Evolutionary conservation across 345 rosid genomes (phyloP), one percentile per base, ranked within the genome.

Genomic region (Heritiera fomes): DNA sequence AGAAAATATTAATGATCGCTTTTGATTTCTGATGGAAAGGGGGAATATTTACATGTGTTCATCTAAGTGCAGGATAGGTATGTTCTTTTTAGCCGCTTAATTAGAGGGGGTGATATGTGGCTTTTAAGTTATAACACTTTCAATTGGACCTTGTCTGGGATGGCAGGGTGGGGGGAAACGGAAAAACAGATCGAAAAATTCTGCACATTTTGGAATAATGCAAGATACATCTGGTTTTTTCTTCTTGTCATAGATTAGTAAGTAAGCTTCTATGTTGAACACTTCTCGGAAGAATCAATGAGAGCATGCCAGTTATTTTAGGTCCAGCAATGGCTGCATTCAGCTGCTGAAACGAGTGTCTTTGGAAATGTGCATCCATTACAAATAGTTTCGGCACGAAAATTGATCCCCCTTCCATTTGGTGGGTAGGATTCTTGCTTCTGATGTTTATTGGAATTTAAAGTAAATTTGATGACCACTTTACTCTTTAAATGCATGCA

Each of bases 311-410:
- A 34, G 13, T 49, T 71, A 30, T 30, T 50, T 49, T 71, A 1
- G 60, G 75, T 70, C 41, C 58, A 68, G 40, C 8, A 1, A n/a
- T 17, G 18, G 41, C 61, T 71, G 28, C 75, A 30, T 18, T 71
- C 60, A 71, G 23, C 61, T 71, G 43, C 32, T 71, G 45, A 71
- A 71, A 71, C 30, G 23, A 38, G 14, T 15, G 60, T 49, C 59
- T 46, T 69, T 12, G 6, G 73, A 45, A 43, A n/a, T 45, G 71
- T 45, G 45, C n/a, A 32, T 52, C 61, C 60, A 14, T 71, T 32
- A 52, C 17, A 28, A 71, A 71, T 8, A 7, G 7, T 8, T 70
- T 5, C 0, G 0, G 43, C 28, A 50, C 14, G 15, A 17, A 71
- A 8, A 11, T 71, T 28, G 32, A 30, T n/a, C 30, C 23, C 8